Conservation (phyloP, 2,329 filamentous ascomycete genomes). For the Arthrinium phaeospermum region DNA sequence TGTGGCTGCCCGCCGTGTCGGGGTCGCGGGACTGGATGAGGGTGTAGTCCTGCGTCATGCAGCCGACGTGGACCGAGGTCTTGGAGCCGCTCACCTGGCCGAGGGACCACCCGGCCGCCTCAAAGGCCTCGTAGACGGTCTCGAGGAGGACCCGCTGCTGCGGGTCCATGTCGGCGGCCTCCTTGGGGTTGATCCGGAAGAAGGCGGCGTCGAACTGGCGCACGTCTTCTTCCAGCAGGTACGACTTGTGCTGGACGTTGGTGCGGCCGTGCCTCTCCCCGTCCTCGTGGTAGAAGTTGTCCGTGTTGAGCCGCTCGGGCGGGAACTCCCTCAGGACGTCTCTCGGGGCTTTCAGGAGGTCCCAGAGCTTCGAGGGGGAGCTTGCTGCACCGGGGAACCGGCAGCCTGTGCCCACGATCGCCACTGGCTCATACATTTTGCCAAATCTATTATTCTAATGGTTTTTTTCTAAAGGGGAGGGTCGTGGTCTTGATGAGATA, state of each 20-base stretch:
- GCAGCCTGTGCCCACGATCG: too few relatives aligned
- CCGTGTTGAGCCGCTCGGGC: not conserved
- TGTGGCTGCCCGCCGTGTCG: constrained; percentile 14
- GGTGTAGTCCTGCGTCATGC: constrained; percentile 23
- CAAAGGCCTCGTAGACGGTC: constrained; percentile 30
- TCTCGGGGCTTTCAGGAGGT: too few relatives aligned
- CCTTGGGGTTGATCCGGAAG: constrained; percentile 29
- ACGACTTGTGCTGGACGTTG: constrained; percentile 27
- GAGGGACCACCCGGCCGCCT: constrained; percentile 28
- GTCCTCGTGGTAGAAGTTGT: constrained; percentile 14
- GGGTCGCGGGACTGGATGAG: not conserved
- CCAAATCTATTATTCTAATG: too few relatives aligned
- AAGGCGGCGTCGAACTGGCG: constrained; percentile 30
- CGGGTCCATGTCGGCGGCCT: constrained; percentile 28
- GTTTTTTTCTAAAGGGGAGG: too few relatives aligned
- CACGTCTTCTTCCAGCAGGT: constrained; percentile 27
- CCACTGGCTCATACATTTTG: too few relatives aligned
- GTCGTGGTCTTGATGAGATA: too few relatives aligned
- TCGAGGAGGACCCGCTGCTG: constrained; percentile 25
- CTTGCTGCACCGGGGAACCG: too few relatives aligned
- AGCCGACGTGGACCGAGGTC: constrained; percentile 28
- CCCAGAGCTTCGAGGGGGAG: too few relatives aligned
- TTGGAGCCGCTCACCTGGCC: constrained; percentile 25
- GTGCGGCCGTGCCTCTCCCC: constrained; percentile 31
- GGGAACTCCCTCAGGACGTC: too few relatives aligned